These are phyloP conservation scores for Metarhizium brunneum DNA, from an alignment of 2,329 filamentous ascomycete genomes.

Conservation along the genomic window DNA sequence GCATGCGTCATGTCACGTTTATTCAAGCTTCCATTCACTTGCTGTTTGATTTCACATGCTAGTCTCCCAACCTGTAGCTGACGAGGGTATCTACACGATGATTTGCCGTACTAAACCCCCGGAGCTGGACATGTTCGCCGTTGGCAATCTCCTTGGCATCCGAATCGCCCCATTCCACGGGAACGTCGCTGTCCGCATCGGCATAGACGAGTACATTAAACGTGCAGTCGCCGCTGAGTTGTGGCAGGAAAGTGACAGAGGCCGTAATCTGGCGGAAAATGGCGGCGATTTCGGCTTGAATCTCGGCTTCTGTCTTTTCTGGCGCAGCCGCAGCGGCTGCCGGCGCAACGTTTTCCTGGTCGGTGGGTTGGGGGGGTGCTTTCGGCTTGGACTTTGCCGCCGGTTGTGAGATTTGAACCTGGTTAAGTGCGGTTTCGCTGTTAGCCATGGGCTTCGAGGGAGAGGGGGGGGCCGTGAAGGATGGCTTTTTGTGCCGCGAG, in stretches of 20 bases:
- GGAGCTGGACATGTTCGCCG: conserved; percentile 88
- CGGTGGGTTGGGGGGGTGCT: conserved; percentile 33
- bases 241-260: conserved; percentile 91
- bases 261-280: conserved; percentile 98
- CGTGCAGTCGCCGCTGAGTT: conserved; percentile 82
- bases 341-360: conserved; percentile 60
- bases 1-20: background rate
- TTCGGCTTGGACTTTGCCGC: conserved; percentile 27
- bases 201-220: conserved; percentile 99
- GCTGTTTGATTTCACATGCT: background rate
- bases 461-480: too few species aligned
- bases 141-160: conserved; percentile 95
- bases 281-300: conserved; percentile 90
- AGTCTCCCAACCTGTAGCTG: conserved; percentile 64
- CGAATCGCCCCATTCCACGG: conserved; percentile 96
- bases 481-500: too few species aligned
- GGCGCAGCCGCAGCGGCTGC: conserved; percentile 19
- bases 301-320: conserved; percentile 87
- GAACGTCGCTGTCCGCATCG: conserved; percentile 91
- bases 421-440: background rate
- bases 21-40: background rate
- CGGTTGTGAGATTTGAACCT: conserved; percentile 17
- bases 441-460: background rate
- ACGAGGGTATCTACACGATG: conserved; percentile 93
- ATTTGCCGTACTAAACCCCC: conserved; percentile 91